Evolutionary conservation across 2,329 filamentous ascomycete genomes (phyloP), one percentile per base, ranked within the genome.

Genomic region (Sphaerulina vaccinii): DNA sequence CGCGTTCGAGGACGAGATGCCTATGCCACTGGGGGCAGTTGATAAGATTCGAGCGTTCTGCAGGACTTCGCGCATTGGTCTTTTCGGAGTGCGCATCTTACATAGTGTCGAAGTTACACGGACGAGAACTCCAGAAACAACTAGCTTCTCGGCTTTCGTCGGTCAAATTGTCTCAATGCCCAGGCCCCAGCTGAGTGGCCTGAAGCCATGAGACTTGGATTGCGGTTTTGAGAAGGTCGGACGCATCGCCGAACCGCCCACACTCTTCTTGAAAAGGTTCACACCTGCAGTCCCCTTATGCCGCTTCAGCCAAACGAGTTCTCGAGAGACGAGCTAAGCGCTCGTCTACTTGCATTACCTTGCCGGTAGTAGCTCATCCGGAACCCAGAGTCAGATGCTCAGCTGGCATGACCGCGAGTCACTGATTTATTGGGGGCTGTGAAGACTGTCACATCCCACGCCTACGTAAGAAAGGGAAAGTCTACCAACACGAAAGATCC

Each of bases 271-370:
- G 13, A 15, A 23, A 42, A 42, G 39, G 39, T n/a, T n/a, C n/a
- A n/a, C n/a, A n/a, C n/a, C n/a, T n/a, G n/a, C n/a, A n/a, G n/a
- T n/a, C n/a, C n/a, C n/a, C n/a, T n/a, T n/a, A n/a, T 21, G 22
- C 39, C 39, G 1, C 13, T 29, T 15, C 39, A 42, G 18, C 3
- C n/a, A 27, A 35, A 21, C 18, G 43, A 35, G 22, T 46, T 24
- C 21, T 15, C 32, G 9, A 22, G 27, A 35, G 18, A 32, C 42
- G 42, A 35, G 29, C 32, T 29, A 24, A 18, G 7, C 43, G 32
- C 21, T 49, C 45, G 45, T 35, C 27, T 40, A 49, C 23, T 23
- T 41, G 45, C 45, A 41, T 41, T 49, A 19, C 45, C 35, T 40
- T 49, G 23, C 45, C 45, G 45, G 32, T 42, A 40, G 35, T 39